phyloP scores from a whole-genome alignment of 176 grass and related monocot species.

The Canna indica region DNA sequence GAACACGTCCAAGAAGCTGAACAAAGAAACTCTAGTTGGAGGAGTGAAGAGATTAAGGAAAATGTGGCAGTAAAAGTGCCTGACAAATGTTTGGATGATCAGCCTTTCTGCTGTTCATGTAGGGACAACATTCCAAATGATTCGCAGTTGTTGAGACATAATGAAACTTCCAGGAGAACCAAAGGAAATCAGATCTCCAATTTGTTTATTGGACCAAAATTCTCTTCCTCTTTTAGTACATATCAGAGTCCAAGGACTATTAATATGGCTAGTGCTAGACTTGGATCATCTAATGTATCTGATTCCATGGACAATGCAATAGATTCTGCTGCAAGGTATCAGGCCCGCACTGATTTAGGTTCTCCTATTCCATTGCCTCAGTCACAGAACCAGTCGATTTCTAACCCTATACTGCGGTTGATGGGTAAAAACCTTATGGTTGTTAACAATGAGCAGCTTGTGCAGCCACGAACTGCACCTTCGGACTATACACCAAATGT shows the following conservation, averaged over 20 bases:
- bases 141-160: constrained; percentile 25
- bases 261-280: constrained; percentile 28
- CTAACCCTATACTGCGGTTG: constrained; percentile 71
- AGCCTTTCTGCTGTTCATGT: constrained; percentile 57
- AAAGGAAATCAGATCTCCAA: constrained; percentile 44
- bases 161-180: constrained; percentile 21
- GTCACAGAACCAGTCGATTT: constrained; percentile 40
- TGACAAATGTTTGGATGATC: constrained; percentile 33
- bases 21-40: constrained; percentile 21
- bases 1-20: constrained; percentile 24
- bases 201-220: constrained; percentile 53
- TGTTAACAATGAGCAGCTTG: constrained; percentile 70
- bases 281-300: constrained; percentile 35
- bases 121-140: constrained; percentile 58
- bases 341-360: constrained; percentile 16
- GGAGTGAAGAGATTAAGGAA: constrained; percentile 22
- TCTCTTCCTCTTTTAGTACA: constrained; percentile 53
- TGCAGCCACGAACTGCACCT: constrained; percentile 39
- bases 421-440: constrained; percentile 95
- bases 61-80: constrained; percentile 14
- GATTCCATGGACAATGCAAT: constrained; percentile 22
- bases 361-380: constrained; percentile 38
- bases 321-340: constrained; percentile 29
- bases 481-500: constrained; percentile 32
- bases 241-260: constrained; percentile 45